Evolutionary conservation across 768 basidiomycete genomes (phyloP), one percentile per base, ranked within the genome.

Genomic region (Hygrocybe punicea): DNA sequence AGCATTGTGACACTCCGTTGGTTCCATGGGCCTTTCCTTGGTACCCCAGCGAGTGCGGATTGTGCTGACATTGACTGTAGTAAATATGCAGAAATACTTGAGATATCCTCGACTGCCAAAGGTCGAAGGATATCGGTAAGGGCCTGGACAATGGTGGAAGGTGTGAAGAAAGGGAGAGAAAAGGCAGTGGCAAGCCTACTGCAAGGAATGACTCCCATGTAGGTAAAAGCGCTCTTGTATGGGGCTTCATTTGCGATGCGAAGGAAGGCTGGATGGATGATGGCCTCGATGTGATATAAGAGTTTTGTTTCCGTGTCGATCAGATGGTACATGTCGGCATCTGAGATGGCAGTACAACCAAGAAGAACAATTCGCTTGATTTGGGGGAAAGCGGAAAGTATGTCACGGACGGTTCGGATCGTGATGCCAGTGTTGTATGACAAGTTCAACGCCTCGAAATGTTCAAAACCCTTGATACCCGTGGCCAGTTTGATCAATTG

Each of bases 281-380:
- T 19, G 4, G 47, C 24, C 19, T 49, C 47, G 6, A 74, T 45
- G 45, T 62, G 37, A 23, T 52, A 40, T 57, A 72, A 73, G 4
- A 74, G 67, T 23, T 63, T 57, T 10, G 68, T 65, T 23, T 68
- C 49, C 5, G 56, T 48, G 2, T 9, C 14, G 3, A 75, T 47
- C 14, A 76, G 61, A n/a, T 47, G 23, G 19, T 36, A 47, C 11
- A 75, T 42, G 11, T 63, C 62, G 17, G 57, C 39, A 19, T 61
- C 49, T 16, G 42, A 25, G 14, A 60, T 48, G 33, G 74, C 61
- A 2, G 60, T 58, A 9, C 69, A 65, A 47, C 66, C 65, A 2
- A 69, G 56, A 34, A 73, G 48, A 6, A 67, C 24, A 1, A 76
- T 62, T 13, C 64, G 66, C 16, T 58, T 61, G 17, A 76, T 53